Base-by-base conservation (phyloP, 495 filamentous ascomycete species). In the Penicillium nucicola region DNA sequence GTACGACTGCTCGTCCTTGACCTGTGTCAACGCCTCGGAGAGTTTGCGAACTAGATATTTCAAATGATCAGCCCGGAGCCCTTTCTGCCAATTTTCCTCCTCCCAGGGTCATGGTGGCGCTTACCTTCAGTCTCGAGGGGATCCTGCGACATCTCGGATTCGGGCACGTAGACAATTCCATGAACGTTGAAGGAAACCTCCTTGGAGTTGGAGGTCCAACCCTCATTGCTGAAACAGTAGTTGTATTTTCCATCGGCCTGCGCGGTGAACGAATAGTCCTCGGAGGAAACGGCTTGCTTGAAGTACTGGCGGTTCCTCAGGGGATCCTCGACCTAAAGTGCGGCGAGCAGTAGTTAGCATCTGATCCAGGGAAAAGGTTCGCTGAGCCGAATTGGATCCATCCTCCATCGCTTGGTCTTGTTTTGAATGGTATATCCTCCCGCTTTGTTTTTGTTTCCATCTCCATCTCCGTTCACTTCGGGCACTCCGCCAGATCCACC, bases 141-240 rank as follows among this genome's bases (percentile, higher is more conserved):
- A 71, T 98, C 93, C 54, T 86, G 82, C 30, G 84, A 78, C 55
- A 85, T 77, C 58, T 97, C 93, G 46, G 81, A 75, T 67, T 97
- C 93, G 3, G 91, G 86, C 34, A 98, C 90, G 71, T 97, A 97
- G 55, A 98, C 95, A 55, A 97, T 92, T 48, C 93, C 93, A 69
- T 98, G 93, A 18, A 98, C 93, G 68, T 98, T 97, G 79, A 98
- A 98, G 36, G 89, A 93, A 31, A 98, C 92, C 65, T 97, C 95
- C 75, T 98, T 98, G 59, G 83, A 90, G 63, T 84, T 87, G 22
- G 89, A 89, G 42, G 84, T 85, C 86, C 90, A 97, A 63, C 92
- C 85, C 75, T 97, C 93, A 66, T 98, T 98, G 70, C 91, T 95
- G 80, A 98, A 98, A 82, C 93, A 98, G 82, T 98, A 98, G 50